phyloP scores from a whole-genome alignment of 441 rosid species.

The Populus trichocarpa region DNA sequence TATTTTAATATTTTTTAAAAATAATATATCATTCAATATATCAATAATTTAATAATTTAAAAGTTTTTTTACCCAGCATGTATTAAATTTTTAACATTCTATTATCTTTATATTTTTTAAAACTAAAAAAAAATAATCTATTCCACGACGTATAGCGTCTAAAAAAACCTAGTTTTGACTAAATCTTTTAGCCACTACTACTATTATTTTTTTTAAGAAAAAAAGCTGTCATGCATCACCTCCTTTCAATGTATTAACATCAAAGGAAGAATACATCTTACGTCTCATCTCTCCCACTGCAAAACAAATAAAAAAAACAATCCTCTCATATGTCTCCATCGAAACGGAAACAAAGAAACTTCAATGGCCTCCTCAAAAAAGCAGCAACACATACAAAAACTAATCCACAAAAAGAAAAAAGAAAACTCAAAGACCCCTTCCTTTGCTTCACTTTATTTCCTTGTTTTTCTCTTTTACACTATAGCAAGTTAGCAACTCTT shows the following conservation, averaged over 20 bases:
- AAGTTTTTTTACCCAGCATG: background rate
- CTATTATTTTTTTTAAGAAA: no score
- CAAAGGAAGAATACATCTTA: background rate
- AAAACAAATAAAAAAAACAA: background rate
- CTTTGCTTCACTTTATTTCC: background rate
- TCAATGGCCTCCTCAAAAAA: conserved; percentile 7
- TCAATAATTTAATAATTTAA: no score
- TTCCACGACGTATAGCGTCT: no score
- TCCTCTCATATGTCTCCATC: conserved; percentile 4
- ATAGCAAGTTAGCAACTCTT: background rate
- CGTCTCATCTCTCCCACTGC: background rate
- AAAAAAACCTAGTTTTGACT: background rate
- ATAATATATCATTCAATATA: no score
- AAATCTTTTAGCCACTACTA: background rate
- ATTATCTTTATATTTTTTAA: no score
- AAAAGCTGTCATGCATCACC: background rate
- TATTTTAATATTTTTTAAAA: no score
- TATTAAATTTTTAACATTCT: background rate
- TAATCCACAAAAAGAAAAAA: background rate
- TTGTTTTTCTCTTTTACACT: background rate
- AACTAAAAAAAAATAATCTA: no score
- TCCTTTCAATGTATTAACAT: background rate
- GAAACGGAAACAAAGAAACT: background rate
- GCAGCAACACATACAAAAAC: conserved; percentile 17
- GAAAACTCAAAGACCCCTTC: background rate